These are phyloP conservation scores for Penicillium sp. DNA, from an alignment of 2,329 filamentous ascomycete genomes.

Conservation along the genomic window DNA sequence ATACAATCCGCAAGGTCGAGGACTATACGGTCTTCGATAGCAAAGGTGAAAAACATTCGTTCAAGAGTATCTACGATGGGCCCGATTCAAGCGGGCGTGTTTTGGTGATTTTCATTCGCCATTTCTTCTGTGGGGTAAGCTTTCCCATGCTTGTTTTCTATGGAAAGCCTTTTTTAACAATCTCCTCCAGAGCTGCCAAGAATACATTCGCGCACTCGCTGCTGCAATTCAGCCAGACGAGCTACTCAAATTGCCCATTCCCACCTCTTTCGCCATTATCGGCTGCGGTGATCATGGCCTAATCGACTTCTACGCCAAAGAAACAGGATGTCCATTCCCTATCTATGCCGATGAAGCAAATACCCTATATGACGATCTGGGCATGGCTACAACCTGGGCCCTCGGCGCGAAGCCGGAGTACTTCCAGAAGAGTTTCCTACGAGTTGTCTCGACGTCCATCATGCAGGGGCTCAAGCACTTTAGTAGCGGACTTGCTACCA, in stretches of 20 bases:
- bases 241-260: constrained; percentile 53
- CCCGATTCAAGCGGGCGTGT: constrained; percentile 56
- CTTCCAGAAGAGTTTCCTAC: constrained; percentile 59
- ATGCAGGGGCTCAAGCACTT: constrained; percentile 64
- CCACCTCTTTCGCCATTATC: constrained; percentile 71
- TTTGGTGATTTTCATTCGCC: constrained; percentile 75
- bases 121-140: constrained; percentile 78
- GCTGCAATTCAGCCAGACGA: constrained; percentile 57
- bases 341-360: constrained; percentile 77
- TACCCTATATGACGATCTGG: constrained; percentile 69
- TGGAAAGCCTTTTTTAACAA: neutral
- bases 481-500: constrained; percentile 13
- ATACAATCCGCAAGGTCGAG: constrained; percentile 19
- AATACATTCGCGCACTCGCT: constrained; percentile 70
- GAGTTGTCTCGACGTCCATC: constrained; percentile 56
- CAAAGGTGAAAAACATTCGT: constrained; percentile 64
- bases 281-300: constrained; percentile 74
- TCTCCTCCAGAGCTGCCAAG: constrained; percentile 68
- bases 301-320: constrained; percentile 69
- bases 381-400: constrained; percentile 69
- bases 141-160: neutral
- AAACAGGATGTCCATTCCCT: constrained; percentile 72
- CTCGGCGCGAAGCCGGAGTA: constrained; percentile 70
- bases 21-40: constrained; percentile 61
- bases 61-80: constrained; percentile 64